phyloP scores from a whole-genome alignment of 2,329 filamentous ascomycete species.

The Venturia asperata region DNA sequence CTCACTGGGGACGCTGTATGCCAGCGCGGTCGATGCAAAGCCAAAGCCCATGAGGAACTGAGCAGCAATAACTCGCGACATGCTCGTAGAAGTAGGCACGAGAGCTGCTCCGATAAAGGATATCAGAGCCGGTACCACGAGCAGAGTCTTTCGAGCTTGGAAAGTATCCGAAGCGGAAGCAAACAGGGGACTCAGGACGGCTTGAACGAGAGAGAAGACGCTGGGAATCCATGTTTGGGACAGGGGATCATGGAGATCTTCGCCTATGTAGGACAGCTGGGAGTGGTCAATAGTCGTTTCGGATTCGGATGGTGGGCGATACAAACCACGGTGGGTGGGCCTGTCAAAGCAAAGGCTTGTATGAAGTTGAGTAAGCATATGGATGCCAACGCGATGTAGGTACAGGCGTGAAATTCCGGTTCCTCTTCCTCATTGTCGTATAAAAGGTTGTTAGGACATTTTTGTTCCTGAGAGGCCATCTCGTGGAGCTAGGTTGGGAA shows the following conservation, averaged over 20 bases:
- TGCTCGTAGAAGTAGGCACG: neutral
- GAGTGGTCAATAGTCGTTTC: neutral
- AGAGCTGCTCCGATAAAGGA: conserved; percentile 11
- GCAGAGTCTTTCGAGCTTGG: conserved; percentile 5
- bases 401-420: conserved; percentile 13
- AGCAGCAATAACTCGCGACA: conserved; percentile 6
- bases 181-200: neutral
- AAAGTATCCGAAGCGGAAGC: conserved; percentile 13
- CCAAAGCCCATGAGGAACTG: conserved; percentile 3
- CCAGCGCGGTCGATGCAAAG: neutral
- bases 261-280: conserved; percentile 11
- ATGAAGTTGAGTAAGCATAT: conserved; percentile 17
- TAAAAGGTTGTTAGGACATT: neutral
- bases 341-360: conserved; percentile 14
- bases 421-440: conserved; percentile 15
- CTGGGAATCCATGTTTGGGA: conserved; percentile 13
- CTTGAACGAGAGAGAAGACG: neutral
- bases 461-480: neutral
- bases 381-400: conserved; percentile 14
- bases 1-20: conserved; percentile 1
- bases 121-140: neutral
- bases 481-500: neutral
- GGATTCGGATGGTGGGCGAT: neutral
- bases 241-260: neutral
- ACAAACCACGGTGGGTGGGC: conserved; percentile 18